These are phyloP conservation scores for Brassica cretica DNA, from an alignment of 345 rosid species.

Conservation along the genomic window DNA sequence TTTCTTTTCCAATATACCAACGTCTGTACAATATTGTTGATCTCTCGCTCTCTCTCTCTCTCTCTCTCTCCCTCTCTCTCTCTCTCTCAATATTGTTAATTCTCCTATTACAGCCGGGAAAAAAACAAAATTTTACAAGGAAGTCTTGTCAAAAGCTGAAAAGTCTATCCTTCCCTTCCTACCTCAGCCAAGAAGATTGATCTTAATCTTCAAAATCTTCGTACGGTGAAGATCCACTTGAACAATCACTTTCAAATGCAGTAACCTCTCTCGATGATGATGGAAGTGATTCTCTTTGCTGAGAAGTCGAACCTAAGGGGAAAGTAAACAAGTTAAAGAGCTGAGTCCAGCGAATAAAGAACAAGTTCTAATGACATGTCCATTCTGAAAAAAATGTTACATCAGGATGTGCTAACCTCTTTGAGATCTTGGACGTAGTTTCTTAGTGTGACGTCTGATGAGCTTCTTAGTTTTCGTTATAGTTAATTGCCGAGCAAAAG, in stretches of 20 bases:
- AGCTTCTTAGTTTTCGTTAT: constrained; percentile 88
- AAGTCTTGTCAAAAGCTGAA: constrained; percentile 10
- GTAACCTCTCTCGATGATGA: constrained; percentile 75
- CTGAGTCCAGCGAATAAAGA: background rate
- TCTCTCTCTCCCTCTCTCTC: background rate
- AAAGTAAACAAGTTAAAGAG: background rate
- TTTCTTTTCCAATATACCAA: constrained; percentile 33
- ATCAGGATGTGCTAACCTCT: constrained; percentile 52
- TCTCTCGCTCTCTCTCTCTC: background rate
- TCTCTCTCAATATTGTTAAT: background rate
- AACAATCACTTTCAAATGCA: constrained; percentile 70
- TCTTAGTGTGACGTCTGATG: constrained; percentile 85
- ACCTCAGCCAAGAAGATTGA: constrained; percentile 2
- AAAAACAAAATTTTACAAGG: constrained; percentile 35
- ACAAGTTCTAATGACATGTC: background rate
- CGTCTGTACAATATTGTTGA: constrained; percentile 33
- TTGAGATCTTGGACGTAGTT: constrained; percentile 72
- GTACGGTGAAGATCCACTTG: constrained; percentile 77
- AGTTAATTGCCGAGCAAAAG: constrained; percentile 87
- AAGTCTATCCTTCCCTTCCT: constrained; percentile 28
- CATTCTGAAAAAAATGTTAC: background rate
- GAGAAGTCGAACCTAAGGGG: constrained; percentile 70
- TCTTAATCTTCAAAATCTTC: constrained; percentile 69
- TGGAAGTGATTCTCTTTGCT: constrained; percentile 73
- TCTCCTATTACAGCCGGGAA: constrained; percentile 18